Percentiles rank a stretch among this genome's conserved stretches.
Conservation (phyloP, 1,284 basidiomycete species). For the Ganoderma lingzhi region DNA sequence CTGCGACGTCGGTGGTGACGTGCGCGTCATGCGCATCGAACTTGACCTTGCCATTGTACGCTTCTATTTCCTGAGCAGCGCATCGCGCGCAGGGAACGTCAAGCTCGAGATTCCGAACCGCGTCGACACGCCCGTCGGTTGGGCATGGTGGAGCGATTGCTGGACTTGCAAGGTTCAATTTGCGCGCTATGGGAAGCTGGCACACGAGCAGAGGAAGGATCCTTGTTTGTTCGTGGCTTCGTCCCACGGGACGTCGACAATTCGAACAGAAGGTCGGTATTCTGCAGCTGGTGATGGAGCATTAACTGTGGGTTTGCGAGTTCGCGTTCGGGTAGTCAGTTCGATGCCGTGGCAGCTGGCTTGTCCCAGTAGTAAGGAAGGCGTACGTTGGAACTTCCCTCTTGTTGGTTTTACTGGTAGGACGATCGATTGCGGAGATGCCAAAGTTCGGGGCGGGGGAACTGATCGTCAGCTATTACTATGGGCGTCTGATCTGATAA, state of each 20-base stretch:
- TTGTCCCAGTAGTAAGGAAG: neutral
- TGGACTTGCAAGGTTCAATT: constrained; percentile 4
- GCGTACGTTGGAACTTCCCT: neutral
- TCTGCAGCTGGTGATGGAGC: neutral
- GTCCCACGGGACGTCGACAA: neutral
- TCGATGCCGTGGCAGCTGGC: neutral
- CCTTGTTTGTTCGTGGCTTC: constrained; percentile 5
- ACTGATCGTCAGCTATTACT: neutral
- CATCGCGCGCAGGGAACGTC: neutral
- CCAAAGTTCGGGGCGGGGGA: neutral
- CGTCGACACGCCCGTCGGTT: neutral
- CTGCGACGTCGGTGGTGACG: neutral
- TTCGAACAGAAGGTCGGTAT: neutral
- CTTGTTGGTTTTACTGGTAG: neutral
- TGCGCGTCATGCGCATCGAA: neutral
- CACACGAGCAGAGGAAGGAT: neutral
- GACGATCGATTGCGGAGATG: neutral
- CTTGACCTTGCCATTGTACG: neutral
- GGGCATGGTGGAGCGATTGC: neutral
- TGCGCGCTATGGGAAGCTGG: constrained; percentile 7
- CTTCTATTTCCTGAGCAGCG: neutral
- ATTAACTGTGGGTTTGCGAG: neutral
- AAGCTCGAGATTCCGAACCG: neutral
- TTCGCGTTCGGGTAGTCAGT: neutral
- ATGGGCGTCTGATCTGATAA: neutral